Percentiles rank a stretch among this genome's conserved stretches.
Conservation (phyloP, 768 basidiomycete genomes). For the Tulasnella sp. region DNA sequence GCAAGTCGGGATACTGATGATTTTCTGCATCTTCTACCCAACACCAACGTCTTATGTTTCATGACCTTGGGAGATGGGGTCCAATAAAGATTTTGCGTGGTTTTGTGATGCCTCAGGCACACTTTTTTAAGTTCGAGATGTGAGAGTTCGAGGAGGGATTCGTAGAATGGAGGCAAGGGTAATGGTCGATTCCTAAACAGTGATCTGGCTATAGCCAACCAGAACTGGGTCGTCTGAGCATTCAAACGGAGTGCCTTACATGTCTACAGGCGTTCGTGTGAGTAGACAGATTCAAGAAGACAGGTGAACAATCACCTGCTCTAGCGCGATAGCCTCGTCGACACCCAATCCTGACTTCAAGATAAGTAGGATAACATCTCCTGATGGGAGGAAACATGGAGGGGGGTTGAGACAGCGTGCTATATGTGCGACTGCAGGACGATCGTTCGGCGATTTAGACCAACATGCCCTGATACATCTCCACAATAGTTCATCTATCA, state of each 20-base stretch:
- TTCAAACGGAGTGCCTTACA: background rate
- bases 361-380: slow-evolving; percentile 2
- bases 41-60: background rate
- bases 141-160: background rate
- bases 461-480: no score
- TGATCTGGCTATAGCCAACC: slow-evolving; percentile 5
- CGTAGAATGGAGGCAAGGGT: slow-evolving; percentile 8
- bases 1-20: slow-evolving; percentile 6
- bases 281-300: background rate
- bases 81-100: background rate
- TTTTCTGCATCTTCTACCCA: background rate
- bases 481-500: no score
- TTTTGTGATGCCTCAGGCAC: background rate
- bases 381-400: no score
- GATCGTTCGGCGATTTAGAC: no score
- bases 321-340: slow-evolving; percentile 4
- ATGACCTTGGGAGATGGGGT: background rate
- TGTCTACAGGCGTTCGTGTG: background rate
- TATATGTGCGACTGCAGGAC: no score
- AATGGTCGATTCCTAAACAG: slow-evolving; percentile 2
- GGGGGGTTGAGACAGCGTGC: no score
- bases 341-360: background rate
- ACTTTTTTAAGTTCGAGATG: background rate
- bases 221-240: slow-evolving; percentile 3
- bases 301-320: background rate